A percentile compares a stretch with the other conserved stretches of the same genome.
Conservation (phyloP, 768 basidiomycete genomes). For the Jaapia argillacea region DNA sequence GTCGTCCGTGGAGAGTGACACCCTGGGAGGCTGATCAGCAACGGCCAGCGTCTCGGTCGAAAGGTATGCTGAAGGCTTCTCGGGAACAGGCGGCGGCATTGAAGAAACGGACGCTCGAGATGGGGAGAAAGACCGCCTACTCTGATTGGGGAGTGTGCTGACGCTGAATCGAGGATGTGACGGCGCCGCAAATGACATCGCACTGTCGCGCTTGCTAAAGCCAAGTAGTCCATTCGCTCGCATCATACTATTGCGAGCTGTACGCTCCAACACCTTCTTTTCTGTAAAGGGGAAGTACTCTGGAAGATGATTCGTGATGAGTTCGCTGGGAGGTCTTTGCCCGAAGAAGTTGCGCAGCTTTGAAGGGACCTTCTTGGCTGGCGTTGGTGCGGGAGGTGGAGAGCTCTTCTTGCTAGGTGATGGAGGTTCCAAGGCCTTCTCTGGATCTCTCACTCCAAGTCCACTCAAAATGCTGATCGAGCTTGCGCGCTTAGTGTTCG, state of each 20-base stretch:
- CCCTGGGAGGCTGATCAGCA: slow-evolving; percentile 47
- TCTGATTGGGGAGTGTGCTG: slow-evolving; percentile 38
- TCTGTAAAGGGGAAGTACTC: slow-evolving; percentile 95
- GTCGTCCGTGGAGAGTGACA: slow-evolving; percentile 70
- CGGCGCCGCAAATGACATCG: slow-evolving; percentile 33
- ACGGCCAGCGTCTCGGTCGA: slow-evolving; percentile 14
- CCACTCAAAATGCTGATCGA: slow-evolving; percentile 92
- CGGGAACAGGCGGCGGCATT: slow-evolving; percentile 18
- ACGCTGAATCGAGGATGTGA: slow-evolving; percentile 51
- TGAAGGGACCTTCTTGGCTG: slow-evolving; percentile 40
- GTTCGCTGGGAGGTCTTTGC: slow-evolving; percentile 93
- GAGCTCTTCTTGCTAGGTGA: slow-evolving; percentile 29
- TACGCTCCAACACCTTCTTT: slow-evolving; percentile 83
- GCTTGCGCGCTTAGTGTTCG: slow-evolving; percentile 83
- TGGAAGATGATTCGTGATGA: slow-evolving; percentile 88
- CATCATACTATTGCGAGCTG: slow-evolving; percentile 86
- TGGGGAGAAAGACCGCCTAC: slow-evolving; percentile 33
- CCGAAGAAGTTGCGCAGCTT: slow-evolving; percentile 96
- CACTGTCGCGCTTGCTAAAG: slow-evolving; percentile 36
- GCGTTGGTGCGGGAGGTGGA: slow-evolving; percentile 19
- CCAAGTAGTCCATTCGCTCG: slow-evolving; percentile 33
- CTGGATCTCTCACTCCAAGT: slow-evolving; percentile 78
- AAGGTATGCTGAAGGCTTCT: slow-evolving; percentile 9
- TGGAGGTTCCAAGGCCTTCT: slow-evolving; percentile 48
- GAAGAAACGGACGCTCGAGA: slow-evolving; percentile 39